These are phyloP conservation scores for Scutellaria galericulata DNA, from an alignment of 257 asterid genomes.

Conservation along the genomic window DNA sequence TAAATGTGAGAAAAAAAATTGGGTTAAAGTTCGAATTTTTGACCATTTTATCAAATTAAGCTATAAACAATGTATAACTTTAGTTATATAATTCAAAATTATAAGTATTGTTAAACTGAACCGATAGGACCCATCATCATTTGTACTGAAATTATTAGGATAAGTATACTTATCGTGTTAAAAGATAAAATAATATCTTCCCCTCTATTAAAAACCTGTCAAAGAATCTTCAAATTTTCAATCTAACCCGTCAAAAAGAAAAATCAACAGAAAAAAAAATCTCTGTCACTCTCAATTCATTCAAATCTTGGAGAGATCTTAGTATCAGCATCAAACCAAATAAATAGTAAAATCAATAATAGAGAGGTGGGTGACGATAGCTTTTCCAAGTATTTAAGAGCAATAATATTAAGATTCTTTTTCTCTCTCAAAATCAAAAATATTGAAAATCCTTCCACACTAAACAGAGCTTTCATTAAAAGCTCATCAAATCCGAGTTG, in stretches of 20 bases:
- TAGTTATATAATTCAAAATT: too few species aligned
- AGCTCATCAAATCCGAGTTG: neutral
- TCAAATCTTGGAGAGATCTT: neutral
- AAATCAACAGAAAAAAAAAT: neutral
- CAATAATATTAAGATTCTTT: neutral
- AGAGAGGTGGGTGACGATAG: neutral
- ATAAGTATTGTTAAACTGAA: too few species aligned
- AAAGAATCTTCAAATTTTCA: too few species aligned
- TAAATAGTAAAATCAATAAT: slow-evolving; percentile 16
- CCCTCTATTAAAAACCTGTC: too few species aligned
- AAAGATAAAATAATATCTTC: neutral
- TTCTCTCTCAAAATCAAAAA: too few species aligned
- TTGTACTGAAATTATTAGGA: too few species aligned
- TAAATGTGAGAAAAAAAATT: too few species aligned
- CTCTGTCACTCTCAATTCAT: neutral
- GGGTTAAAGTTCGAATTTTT: too few species aligned
- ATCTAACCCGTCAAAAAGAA: neutral
- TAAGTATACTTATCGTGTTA: too few species aligned
- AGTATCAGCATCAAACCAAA: slow-evolving; percentile 20
- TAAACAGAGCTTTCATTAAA: slow-evolving; percentile 2
- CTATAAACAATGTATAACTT: too few species aligned
- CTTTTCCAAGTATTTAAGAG: neutral
- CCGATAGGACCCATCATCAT: too few species aligned
- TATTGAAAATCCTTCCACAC: neutral
- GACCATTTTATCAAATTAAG: too few species aligned